A percentile compares a stretch with the other conserved stretches of the same genome.
Conservation (phyloP, 192 early-diverging fungal species). For the Rhizophagus clarus region DNA sequence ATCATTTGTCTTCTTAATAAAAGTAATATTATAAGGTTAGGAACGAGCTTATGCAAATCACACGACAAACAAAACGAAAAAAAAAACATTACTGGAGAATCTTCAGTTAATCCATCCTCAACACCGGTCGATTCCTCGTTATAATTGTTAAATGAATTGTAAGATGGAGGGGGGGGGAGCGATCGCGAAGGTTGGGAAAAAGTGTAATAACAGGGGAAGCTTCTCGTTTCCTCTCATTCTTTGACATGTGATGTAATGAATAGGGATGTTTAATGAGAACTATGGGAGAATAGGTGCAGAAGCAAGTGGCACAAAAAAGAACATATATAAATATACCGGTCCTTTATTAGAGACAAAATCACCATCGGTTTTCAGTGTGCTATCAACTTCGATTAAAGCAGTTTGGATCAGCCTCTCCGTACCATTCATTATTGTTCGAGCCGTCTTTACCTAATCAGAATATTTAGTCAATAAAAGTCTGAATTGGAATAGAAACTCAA, state of each 20-base stretch:
- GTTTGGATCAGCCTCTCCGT: constrained; percentile 1
- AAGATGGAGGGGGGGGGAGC: background rate
- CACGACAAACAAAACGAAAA: no score
- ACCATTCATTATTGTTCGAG: constrained; percentile 1
- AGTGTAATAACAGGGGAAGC: background rate
- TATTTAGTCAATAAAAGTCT: constrained; percentile 13
- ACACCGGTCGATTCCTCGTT: background rate
- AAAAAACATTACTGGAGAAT: background rate
- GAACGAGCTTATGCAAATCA: no score
- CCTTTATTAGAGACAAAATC: background rate
- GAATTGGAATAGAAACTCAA: constrained; percentile 5
- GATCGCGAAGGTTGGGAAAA: constrained; percentile 12
- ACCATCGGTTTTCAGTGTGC: constrained; percentile 2
- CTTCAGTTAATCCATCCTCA: background rate
- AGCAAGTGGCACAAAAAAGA: constrained; percentile 8
- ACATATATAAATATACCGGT: constrained; percentile 13
- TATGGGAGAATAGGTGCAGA: background rate
- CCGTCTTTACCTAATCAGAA: constrained; percentile 14
- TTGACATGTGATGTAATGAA: background rate
- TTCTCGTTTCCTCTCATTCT: constrained; percentile 14
- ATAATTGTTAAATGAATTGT: background rate
- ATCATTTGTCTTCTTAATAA: no score
- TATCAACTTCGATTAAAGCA: constrained; percentile 1
- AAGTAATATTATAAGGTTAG: no score
- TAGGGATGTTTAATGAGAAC: background rate